Evolutionary conservation across 2,329 filamentous ascomycete species (phyloP).

Genomic region (Aspergillus costaricaensis): DNA sequence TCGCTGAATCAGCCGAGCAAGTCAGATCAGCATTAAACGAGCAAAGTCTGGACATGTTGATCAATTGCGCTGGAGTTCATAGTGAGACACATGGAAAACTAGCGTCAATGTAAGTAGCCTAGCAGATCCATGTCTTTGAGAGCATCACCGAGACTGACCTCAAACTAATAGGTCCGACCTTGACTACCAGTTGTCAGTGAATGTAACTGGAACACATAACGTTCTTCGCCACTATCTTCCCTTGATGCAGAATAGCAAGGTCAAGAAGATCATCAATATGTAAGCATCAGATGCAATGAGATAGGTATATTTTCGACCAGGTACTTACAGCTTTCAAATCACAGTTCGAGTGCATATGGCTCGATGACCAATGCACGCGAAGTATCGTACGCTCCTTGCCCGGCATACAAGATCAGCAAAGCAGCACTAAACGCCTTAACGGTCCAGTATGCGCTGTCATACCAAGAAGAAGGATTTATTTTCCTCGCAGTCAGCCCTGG

Average conservation of each 20-base stretch:
- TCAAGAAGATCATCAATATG: slow-evolving; percentile 14
- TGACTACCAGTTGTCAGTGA: slow-evolving; percentile 9
- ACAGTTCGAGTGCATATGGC: slow-evolving; percentile 10
- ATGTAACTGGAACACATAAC: slow-evolving; percentile 12
- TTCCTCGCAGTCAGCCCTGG: slow-evolving; percentile 49
- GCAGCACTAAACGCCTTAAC: slow-evolving; percentile 53
- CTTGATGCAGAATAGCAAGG: neutral
- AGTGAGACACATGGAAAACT: neutral
- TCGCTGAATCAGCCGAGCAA: slow-evolving; percentile 32
- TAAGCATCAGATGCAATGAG: neutral
- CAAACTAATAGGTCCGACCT: slow-evolving; percentile 8
- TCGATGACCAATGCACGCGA: slow-evolving; percentile 2
- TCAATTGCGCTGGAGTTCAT: slow-evolving; percentile 42
- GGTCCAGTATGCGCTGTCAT: slow-evolving; percentile 35
- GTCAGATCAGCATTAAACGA: slow-evolving; percentile 31
- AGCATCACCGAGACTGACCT: neutral
- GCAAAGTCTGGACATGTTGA: slow-evolving; percentile 44
- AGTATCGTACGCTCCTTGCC: slow-evolving; percentile 23
- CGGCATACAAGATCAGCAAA: slow-evolving; percentile 52
- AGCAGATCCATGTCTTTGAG: no score
- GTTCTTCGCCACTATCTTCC: slow-evolving; percentile 6
- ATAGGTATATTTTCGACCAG: no score
- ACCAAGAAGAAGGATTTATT: slow-evolving; percentile 45
- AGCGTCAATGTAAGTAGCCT: neutral
- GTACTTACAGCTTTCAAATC: no score